Base-by-base conservation (phyloP, 179 eudicot species). In the Beta corolliflora region DNA sequence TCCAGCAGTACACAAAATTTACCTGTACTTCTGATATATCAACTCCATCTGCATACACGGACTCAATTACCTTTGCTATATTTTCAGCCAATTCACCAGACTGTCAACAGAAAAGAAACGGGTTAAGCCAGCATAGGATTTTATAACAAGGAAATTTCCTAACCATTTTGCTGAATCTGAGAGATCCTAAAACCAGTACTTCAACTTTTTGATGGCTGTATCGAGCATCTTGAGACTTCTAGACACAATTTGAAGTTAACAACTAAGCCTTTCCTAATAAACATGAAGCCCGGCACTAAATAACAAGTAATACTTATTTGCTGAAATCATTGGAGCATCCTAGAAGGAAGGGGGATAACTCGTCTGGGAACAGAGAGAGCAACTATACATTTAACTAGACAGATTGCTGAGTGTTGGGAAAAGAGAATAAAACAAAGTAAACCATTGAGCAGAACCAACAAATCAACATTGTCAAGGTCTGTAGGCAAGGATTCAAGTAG, bases 11-110 rank as follows among this genome's bases (percentile, higher is more conserved):
- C 16, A 78, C 25, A 7, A 73, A 73, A 66, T 45, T 59, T 79
- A 95, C 99, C 97, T 95, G 99, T 83, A 94, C 99, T 81, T 94
- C 99, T 80, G 96, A 89, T 92, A 94, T 92, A 79, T 95, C 98
- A 72, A 94, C 95, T 64, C 84, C 87, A 73, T 91, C 98, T 45
- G 86, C 90, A 80, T 88, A 89, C 75, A 85, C 92, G 36, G 94
- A 86, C 84, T 95, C 92, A 74, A 95, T 93, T 72, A 91, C 90
- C 82, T 91, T 95, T 69, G 95, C 88, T 66, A 95, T 90, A 77
- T 94, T 95, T 83, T 95, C 99, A 56, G 99, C 99, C 92, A 95
- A 85, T 82, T 95, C 99, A 80, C 98, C 97, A 55, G 97, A 81
- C 99, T 95, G 91, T 81, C 71, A 86, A 81, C 67, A 83, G 58